Evolutionary conservation across 1,139 yeast genomes (phyloP), one percentile per base, ranked within the genome.

Genomic region (Yamadazyma kanchanaburiensis): DNA sequence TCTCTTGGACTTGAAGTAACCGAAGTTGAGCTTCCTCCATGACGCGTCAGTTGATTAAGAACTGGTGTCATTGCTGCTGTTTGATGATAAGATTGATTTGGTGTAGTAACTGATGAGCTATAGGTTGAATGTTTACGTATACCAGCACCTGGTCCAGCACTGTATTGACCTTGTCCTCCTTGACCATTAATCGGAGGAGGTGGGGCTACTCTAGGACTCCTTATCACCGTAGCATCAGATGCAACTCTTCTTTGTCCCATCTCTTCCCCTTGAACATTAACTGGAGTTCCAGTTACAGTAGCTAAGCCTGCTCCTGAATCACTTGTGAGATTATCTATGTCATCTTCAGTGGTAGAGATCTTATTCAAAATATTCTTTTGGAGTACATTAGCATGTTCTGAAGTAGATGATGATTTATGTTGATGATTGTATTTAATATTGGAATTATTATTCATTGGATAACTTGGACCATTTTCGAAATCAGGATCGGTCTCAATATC

Each of bases 61-160:
- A 58, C 46, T 2, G 69, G 69, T 1, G 67, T 60, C 30, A 60
- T 55, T 6, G 65, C 65, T 10, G 61, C 53, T 1, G 67, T 58
- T 30, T 55, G 56, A 38, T 55, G 49, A 34, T 49, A 43, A 9
- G 45, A 40, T 21, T 42, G 39, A 23, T 40, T 39, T 9, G 44
- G 46, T 4, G 46, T 40, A 6, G 46, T 40, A 9, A 40, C 37
- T 5, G 45, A 40, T 4, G 45, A 39, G 17, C 41, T 34, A 19
- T 35, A 35, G 3, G 35, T 27, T 3, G 32, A 28, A 18, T 37
- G 39, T 26, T 35, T 39, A 5, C 42, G 34, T 16, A 37, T 38
- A 15, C 35, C 14, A 12, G 32, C 27, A n/a, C 20, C 24, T 7
- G 8, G 26, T 16, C 24, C 21, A 9, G 22, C 21, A 13, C 15